Evolutionary conservation across 495 filamentous ascomycete species (phyloP).

Genomic region (Schizothecium vesticola): DNA sequence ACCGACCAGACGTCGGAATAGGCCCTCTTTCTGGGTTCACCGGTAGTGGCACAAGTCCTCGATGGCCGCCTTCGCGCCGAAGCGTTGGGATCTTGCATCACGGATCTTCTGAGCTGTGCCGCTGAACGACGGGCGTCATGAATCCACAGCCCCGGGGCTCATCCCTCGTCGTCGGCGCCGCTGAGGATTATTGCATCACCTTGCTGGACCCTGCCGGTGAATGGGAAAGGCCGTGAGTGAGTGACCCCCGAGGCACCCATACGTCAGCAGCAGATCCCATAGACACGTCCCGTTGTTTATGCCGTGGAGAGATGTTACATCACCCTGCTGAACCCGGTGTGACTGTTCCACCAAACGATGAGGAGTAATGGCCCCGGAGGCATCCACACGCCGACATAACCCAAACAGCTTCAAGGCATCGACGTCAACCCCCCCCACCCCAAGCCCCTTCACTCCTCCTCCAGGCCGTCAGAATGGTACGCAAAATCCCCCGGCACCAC

Average conservation of each 20-base stretch:
- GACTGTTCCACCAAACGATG: not conserved
- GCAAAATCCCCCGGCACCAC: constrained; percentile 24
- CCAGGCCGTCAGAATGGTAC: constrained; percentile 26
- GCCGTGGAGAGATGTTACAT: not conserved
- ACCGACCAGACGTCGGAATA: not conserved
- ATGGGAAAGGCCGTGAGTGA: no score
- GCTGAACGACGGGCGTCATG: no score
- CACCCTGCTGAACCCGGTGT: not conserved
- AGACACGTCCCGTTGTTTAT: not conserved
- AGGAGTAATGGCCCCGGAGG: not conserved
- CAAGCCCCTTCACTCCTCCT: constrained; percentile 8
- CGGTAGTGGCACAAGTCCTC: not conserved
- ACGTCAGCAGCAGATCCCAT: not conserved
- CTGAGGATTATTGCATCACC: not conserved
- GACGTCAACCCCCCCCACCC: not conserved
- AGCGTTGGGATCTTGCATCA: not conserved
- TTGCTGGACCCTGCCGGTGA: not conserved
- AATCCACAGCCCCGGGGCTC: no score
- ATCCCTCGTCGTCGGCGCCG: not conserved
- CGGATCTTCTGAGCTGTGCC: no score
- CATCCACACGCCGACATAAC: not conserved
- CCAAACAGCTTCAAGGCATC: not conserved
- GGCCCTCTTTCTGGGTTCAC: not conserved
- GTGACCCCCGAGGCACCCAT: not conserved
- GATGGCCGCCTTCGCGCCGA: not conserved